phyloP scores from a whole-genome alignment of 2,329 filamentous ascomycete genomes.

The Colletotrichum cuscutae region DNA sequence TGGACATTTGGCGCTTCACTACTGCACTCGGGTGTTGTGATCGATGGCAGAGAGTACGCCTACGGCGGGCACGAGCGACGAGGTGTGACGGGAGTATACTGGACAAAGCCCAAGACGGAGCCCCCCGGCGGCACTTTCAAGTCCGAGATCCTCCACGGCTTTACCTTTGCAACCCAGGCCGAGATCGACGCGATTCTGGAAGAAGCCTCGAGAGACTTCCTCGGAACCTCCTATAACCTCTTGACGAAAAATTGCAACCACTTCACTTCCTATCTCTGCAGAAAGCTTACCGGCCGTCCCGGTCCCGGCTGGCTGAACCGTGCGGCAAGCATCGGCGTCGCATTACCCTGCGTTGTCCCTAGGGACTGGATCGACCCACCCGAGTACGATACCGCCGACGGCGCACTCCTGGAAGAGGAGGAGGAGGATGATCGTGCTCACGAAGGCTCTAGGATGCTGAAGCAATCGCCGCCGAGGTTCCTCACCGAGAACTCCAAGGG shows the following conservation, averaged over 20 bases:
- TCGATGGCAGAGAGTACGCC: constrained; percentile 83
- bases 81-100: constrained; percentile 82
- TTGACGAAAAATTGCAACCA: constrained; percentile 90
- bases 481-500: constrained; percentile 40
- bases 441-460: constrained; percentile 70
- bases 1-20: constrained; percentile 83
- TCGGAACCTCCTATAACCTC: constrained; percentile 82
- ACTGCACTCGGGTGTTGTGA: constrained; percentile 85
- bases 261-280: constrained; percentile 82
- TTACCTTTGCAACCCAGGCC: constrained; percentile 73
- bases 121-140: constrained; percentile 83
- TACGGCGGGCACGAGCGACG: constrained; percentile 83
- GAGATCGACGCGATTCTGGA: constrained; percentile 79
- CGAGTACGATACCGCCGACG: constrained; percentile 78
- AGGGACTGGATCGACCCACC: constrained; percentile 84
- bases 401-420: constrained; percentile 71
- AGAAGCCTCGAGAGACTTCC: constrained; percentile 76
- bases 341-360: constrained; percentile 84
- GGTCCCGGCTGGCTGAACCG: constrained; percentile 84
- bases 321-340: constrained; percentile 84
- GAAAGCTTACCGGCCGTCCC: constrained; percentile 75
- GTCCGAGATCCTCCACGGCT: constrained; percentile 80
- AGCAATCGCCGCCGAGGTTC: constrained; percentile 42
- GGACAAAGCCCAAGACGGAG: constrained; percentile 76
- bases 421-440: constrained; percentile 60